These are phyloP conservation scores for Ziziphus jujuba DNA, from an alignment of 306 rosid species.

Conservation along the genomic window DNA sequence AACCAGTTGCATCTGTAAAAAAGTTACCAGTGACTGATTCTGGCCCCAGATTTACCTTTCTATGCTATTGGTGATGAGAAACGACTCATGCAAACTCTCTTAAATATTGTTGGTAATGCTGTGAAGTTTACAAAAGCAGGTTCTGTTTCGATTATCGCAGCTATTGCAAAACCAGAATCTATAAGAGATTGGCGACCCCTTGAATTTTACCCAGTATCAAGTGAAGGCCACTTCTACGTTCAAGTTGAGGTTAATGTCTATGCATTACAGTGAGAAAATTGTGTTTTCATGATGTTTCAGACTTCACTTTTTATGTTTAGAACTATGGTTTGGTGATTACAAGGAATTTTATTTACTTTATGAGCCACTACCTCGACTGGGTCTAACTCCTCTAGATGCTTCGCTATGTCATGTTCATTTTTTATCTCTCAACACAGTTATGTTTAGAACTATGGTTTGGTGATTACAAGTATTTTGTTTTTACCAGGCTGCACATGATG, in stretches of 20 bases:
- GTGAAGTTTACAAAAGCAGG: constrained; percentile 91
- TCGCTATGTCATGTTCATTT: not conserved
- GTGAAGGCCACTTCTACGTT: constrained; percentile 65
- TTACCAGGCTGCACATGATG: constrained; percentile 97
- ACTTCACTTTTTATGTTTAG: too few relatives aligned
- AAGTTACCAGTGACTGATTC: constrained; percentile 68
- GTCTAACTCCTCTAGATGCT: not conserved
- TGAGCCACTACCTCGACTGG: too few relatives aligned
- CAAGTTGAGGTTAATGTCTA: constrained; percentile 64
- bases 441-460: too few relatives aligned
- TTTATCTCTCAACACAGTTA: too few relatives aligned
- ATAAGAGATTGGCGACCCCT: constrained; percentile 74
- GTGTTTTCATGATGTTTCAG: too few relatives aligned
- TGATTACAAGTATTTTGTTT: constrained; percentile 22
- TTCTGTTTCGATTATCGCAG: constrained; percentile 66
- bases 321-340: constrained; percentile 13
- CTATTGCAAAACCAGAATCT: constrained; percentile 72
- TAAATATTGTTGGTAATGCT: constrained; percentile 82
- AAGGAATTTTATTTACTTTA: constrained; percentile 5
- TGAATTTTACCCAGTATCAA: constrained; percentile 64
- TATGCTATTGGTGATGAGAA: constrained; percentile 79
- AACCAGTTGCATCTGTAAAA: constrained; percentile 83
- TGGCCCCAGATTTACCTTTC: constrained; percentile 75
- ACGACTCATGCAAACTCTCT: constrained; percentile 70
- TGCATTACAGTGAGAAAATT: not conserved